Evolutionary conservation across 352 stramenopile genomes (phyloP), one percentile per base, ranked within the genome.

Genomic region (Pythium rishiriense): DNA sequence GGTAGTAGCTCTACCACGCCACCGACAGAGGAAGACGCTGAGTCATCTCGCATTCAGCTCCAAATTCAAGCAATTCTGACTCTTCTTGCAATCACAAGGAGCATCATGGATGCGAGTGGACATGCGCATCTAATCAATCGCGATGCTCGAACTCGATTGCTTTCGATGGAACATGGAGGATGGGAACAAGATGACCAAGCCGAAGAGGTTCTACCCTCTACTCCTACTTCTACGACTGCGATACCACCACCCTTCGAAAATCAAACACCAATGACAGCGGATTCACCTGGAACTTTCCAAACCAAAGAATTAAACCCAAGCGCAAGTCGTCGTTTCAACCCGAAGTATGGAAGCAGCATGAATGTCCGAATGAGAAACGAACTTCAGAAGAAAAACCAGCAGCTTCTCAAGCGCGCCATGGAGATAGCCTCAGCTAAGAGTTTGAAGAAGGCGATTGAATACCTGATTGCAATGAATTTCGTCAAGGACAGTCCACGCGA

Each of bases 391-490:
- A 78, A 79, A 21, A 93, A 92, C 55, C 85, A 93, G 45, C 87
- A 95, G 46, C 55, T 91, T 8, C 62, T 95, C 21, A 90, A 87
- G 55, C 85, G 85, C 9, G 85, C 83, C 0, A 94, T 90, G 72
- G 87, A 95, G 39, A 89, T 94, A 14, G 76, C 85, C 0, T 79
- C 80, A 21, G 69, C 83, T 2, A 96, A 96, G 69, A 93, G 85
- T 42, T 57, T 96, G 24, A 95, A 94, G 55, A 96, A 96, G 46
- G 83, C 84, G 0, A 77, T 96, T 37, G 88, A 93, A 55, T 94
- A 90, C 39, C 70, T 96, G 3, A 72, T 94, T 11, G 88, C 86
- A 12, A 93, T 92, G 81, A 91, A 91, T 45, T 87, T 96, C 35
- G 76, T 96, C 58, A 88, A 93, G 50, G 82, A 93, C 9, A 91